Evolutionary conservation across 352 stramenopile genomes (phyloP).

Genomic region (Pythium phragmiticola): DNA sequence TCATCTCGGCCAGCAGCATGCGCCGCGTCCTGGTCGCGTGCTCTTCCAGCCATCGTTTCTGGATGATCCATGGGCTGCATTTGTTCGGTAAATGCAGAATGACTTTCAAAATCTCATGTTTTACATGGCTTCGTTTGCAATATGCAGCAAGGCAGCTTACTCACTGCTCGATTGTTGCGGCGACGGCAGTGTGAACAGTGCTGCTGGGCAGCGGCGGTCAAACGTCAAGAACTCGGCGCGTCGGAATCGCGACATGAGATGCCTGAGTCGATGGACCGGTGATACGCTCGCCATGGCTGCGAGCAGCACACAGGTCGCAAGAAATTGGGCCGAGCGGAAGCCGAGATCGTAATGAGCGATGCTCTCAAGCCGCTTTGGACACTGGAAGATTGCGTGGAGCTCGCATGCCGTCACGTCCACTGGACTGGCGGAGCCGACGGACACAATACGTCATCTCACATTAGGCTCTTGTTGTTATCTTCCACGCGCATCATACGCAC

Average conservation of each 20-base stretch:
- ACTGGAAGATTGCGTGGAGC: constrained; percentile 43
- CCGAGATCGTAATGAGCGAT: constrained; percentile 39
- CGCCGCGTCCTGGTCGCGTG: constrained; percentile 42
- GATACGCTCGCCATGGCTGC: constrained; percentile 42
- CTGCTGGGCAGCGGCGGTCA: constrained; percentile 16
- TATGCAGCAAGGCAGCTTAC: background rate
- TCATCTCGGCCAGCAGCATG: background rate
- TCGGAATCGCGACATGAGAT: constrained; percentile 39
- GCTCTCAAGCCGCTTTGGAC: constrained; percentile 32
- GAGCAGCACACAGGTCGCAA: constrained; percentile 44
- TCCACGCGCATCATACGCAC: constrained; percentile 25
- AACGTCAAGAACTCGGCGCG: constrained; percentile 47
- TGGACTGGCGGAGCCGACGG: constrained; percentile 27
- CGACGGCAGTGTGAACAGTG: background rate
- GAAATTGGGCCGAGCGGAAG: constrained; percentile 38
- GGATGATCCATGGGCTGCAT: constrained; percentile 48
- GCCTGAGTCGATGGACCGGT: constrained; percentile 37
- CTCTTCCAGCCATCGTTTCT: constrained; percentile 77
- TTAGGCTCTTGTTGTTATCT: background rate
- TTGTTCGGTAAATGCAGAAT: constrained; percentile 14
- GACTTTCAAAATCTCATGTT: background rate
- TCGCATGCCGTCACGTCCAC: constrained; percentile 33
- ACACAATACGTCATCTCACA: background rate
- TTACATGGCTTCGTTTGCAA: background rate
- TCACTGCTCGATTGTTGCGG: background rate